Evolutionary conservation across 2,329 filamentous ascomycete genomes (phyloP).

Genomic region (Periglandula ipomoeae): DNA sequence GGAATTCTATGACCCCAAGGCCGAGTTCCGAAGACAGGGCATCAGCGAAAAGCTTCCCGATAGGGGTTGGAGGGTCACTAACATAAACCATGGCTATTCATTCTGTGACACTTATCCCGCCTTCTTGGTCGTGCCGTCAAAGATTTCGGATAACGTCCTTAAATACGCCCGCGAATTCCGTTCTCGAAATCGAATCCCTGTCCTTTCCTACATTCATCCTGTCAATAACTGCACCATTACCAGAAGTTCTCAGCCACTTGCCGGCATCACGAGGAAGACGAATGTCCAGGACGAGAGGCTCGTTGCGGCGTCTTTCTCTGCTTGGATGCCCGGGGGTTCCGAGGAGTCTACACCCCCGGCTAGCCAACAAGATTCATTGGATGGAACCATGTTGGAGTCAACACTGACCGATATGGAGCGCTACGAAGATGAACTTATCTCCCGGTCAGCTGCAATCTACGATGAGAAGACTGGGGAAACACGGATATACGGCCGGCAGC

Average conservation of each 20-base stretch:
- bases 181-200: slow-evolving; percentile 80
- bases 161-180: slow-evolving; percentile 89
- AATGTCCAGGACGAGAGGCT: slow-evolving; percentile 95
- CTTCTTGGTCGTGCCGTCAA: slow-evolving; percentile 72
- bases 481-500: slow-evolving; percentile 80
- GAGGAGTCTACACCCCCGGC: slow-evolving; percentile 25
- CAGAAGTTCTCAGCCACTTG: slow-evolving; percentile 82
- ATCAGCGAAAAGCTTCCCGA: slow-evolving; percentile 72
- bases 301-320: slow-evolving; percentile 77
- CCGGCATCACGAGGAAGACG: slow-evolving; percentile 76
- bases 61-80: slow-evolving; percentile 79
- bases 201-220: slow-evolving; percentile 87
- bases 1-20: slow-evolving; percentile 74
- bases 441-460: slow-evolving; percentile 27
- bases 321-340: slow-evolving; percentile 23
- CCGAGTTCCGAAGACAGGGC: slow-evolving; percentile 81
- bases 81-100: slow-evolving; percentile 79
- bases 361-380: slow-evolving; percentile 42
- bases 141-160: slow-evolving; percentile 92
- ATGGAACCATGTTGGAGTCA: slow-evolving; percentile 27
- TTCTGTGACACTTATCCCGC: slow-evolving; percentile 92
- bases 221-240: slow-evolving; percentile 97
- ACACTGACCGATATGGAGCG: slow-evolving; percentile 55
- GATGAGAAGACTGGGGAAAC: slow-evolving; percentile 53
- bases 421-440: slow-evolving; percentile 59